Evolutionary conservation across 192 early-diverging fungal genomes (phyloP).

Genomic region (Lunasporangiospora selenospora): DNA sequence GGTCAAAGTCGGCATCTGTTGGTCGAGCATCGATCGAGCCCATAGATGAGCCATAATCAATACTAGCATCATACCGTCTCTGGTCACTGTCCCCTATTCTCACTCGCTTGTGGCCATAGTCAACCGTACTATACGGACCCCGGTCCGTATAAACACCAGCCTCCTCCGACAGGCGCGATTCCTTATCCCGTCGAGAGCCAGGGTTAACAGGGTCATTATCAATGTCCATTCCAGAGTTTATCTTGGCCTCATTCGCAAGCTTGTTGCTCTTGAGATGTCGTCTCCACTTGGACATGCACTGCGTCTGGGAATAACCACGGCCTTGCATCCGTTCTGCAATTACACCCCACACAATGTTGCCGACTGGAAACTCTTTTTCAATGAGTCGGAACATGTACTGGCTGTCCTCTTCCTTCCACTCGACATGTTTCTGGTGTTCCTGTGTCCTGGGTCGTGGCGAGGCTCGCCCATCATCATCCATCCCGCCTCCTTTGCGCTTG

Average conservation of each 20-base stretch:
- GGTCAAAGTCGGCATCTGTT: constrained; percentile 37
- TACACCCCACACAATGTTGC: constrained; percentile 45
- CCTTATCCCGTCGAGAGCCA: background rate
- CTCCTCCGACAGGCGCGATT: background rate
- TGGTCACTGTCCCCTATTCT: background rate
- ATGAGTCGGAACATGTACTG: constrained; percentile 44
- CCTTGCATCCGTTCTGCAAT: constrained; percentile 43
- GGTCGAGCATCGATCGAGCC: constrained; percentile 14
- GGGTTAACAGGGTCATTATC: background rate
- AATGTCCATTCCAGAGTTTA: constrained; percentile 6
- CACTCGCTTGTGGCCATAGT: constrained; percentile 4
- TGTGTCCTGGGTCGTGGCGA: constrained; percentile 12
- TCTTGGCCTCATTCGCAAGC: constrained; percentile 11
- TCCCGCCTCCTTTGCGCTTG: background rate
- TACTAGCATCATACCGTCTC: constrained; percentile 1
- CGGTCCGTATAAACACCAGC: background rate
- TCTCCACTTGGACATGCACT: constrained; percentile 49
- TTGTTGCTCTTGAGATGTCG: constrained; percentile 45
- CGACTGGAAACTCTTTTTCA: constrained; percentile 43
- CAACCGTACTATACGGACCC: background rate
- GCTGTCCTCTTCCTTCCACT: constrained; percentile 49
- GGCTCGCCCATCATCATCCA: no score
- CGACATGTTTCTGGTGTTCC: constrained; percentile 46
- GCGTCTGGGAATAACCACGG: constrained; percentile 45
- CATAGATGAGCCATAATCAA: background rate